Base-by-base conservation (phyloP, 2,329 filamentous ascomycete species). In the Colletotrichum spaethianum region DNA sequence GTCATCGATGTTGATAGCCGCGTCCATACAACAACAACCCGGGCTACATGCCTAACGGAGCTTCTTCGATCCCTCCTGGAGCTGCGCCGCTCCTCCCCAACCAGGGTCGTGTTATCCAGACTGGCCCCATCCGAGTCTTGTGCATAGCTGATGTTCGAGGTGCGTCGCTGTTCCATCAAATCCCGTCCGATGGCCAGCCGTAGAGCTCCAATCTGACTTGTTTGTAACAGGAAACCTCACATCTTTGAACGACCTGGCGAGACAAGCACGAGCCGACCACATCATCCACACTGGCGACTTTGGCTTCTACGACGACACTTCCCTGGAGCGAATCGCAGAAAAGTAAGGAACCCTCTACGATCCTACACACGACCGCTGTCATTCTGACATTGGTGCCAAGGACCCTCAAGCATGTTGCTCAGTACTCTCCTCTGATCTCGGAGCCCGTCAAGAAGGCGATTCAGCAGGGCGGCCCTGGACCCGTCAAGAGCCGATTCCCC, bases 221-320 rank as follows among this genome's bases (percentile, higher is more conserved):
- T 0, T 11, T 48, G n/a, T 38, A 11, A 68, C 77, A 99, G 96
- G 96, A 83, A 98, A 98, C 83, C 87, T 99, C 77, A 92, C 93
- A 85, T 98, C 96, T 76, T 88, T 99, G 79, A 99, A 99, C 85
- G 95, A 98, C 74, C 92, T 99, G 74, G 96, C 96, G 75, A 97
- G 94, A 84, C 93, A 96, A 81, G 96, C 96, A 74, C 93, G 93
- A 81, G 96, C 96, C 78, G 95, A 98, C 85, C 95, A 98, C 86
- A 98, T 99, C 83, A 95, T 99, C 79, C 96, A 99, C 84, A 99
- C 96, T 26, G 96, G 96, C 83, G 96, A 99, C 83, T 99, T 99
- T 82, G 96, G 96, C 74, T 99, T 99, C 86, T 99, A 99, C 86
- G 96, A 99, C 83, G 93, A 97, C 78, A 94, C 93, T 66, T 99